These are phyloP conservation scores for Septoria petroselini DNA, from an alignment of 2,329 filamentous ascomycete genomes.

Conservation along the genomic window DNA sequence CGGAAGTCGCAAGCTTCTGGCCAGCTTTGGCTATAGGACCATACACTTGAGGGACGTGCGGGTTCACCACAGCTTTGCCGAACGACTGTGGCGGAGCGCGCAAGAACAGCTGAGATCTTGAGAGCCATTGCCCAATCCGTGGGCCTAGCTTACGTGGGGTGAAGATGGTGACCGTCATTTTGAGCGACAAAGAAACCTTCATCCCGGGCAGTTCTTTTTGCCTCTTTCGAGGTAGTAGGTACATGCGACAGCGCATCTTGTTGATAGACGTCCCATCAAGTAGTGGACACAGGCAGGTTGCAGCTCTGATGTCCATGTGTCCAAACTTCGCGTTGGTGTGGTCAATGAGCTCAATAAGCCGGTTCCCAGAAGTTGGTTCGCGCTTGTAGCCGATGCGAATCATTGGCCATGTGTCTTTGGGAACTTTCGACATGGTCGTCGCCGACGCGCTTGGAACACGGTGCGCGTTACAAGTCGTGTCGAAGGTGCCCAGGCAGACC, in stretches of 20 bases:
- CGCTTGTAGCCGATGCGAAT: slow-evolving; percentile 70
- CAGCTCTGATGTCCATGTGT: slow-evolving; percentile 65
- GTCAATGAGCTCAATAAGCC: slow-evolving; percentile 68
- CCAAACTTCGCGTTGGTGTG: slow-evolving; percentile 70
- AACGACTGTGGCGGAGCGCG: slow-evolving; percentile 63
- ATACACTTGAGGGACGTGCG: slow-evolving; percentile 56
- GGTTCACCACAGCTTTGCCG: slow-evolving; percentile 72
- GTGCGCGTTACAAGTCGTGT: slow-evolving; percentile 25
- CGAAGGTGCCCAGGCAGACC: slow-evolving; percentile 31
- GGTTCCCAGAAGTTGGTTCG: slow-evolving; percentile 44
- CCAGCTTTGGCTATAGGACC: slow-evolving; percentile 6
- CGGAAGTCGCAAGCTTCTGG: slow-evolving; percentile 8
- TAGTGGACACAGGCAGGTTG: slow-evolving; percentile 66
- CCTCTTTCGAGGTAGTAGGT: slow-evolving; percentile 65
- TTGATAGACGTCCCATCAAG: slow-evolving; percentile 61
- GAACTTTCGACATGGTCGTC: slow-evolving; percentile 13
- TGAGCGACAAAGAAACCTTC: slow-evolving; percentile 58
- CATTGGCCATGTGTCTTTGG: slow-evolving; percentile 56
- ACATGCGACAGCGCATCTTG: slow-evolving; percentile 67
- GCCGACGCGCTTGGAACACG: slow-evolving; percentile 25
- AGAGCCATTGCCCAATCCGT: slow-evolving; percentile 65
- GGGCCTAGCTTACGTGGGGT: slow-evolving; percentile 65
- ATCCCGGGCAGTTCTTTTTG: slow-evolving; percentile 64
- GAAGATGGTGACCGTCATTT: slow-evolving; percentile 73
- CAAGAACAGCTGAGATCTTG: slow-evolving; percentile 65